Conservation (phyloP, 1,284 basidiomycete species). For the Ganoderma resinaceum region DNA sequence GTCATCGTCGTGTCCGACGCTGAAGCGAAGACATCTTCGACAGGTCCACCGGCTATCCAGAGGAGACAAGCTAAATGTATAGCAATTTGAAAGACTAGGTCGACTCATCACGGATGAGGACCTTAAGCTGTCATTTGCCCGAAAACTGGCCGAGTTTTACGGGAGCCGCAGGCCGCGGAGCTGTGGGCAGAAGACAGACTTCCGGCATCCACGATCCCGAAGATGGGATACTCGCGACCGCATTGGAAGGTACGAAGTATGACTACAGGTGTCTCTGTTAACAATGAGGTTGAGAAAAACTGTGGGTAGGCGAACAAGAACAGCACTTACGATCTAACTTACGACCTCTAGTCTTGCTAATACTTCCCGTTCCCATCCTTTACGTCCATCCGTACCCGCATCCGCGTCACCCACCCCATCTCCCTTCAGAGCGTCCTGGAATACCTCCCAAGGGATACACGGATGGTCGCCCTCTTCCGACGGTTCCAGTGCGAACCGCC, state of each 20-base stretch:
- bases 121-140: neutral
- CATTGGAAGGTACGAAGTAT: neutral
- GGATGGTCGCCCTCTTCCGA: conserved; percentile 49
- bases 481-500: conserved; percentile 70
- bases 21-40: neutral
- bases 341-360: conserved; percentile 67
- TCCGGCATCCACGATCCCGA: neutral
- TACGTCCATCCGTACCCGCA: conserved; percentile 68
- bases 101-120: neutral
- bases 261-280: neutral
- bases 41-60: neutral
- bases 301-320: neutral
- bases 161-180: neutral
- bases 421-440: conserved; percentile 66
- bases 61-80: too few species aligned
- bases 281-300: neutral
- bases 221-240: neutral
- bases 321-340: conserved; percentile 29
- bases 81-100: neutral
- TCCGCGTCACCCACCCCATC: conserved; percentile 45
- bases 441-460: conserved; percentile 85
- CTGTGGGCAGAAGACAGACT: neutral
- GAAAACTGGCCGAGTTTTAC: neutral
- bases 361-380: conserved; percentile 76
- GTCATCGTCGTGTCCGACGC: neutral